Evolutionary conservation across 805 yeast genomes (phyloP).

Genomic region (Candida argentea): DNA sequence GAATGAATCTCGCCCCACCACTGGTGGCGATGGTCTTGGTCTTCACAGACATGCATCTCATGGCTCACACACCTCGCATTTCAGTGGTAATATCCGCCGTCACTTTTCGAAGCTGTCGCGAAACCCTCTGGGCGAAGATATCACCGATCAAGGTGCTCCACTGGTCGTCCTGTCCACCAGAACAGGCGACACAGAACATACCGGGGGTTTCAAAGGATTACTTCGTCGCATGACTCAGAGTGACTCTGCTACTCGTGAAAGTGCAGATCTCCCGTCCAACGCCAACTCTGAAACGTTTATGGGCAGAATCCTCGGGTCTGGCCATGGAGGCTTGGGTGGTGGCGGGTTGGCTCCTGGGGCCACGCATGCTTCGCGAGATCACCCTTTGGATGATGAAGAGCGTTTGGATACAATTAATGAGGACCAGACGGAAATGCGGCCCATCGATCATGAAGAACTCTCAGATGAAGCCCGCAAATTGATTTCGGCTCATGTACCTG

Average conservation of each 20-base stretch:
- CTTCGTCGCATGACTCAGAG: conserved; percentile 26
- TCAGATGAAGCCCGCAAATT: conserved; percentile 46
- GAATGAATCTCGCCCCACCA: too few species aligned
- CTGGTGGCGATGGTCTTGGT: too few species aligned
- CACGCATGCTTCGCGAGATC: conserved; percentile 8
- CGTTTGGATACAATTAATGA: conserved; percentile 9
- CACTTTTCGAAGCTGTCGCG: too few species aligned
- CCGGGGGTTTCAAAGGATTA: conserved; percentile 16
- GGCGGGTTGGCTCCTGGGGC: conserved; percentile 37
- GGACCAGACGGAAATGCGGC: conserved; percentile 35
- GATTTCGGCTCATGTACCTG: conserved; percentile 38
- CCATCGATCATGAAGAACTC: conserved; percentile 31
- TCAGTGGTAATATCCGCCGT: too few species aligned
- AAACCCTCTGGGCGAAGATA: not conserved
- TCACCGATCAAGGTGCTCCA: conserved; percentile 5
- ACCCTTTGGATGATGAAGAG: conserved; percentile 13
- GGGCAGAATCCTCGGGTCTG: conserved; percentile 23
- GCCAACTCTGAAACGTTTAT: conserved; percentile 28
- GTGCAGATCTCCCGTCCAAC: conserved; percentile 9
- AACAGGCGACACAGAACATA: conserved; percentile 3
- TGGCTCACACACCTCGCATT: not conserved
- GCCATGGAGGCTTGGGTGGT: conserved; percentile 20
- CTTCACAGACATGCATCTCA: too few species aligned
- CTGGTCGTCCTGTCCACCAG: conserved; percentile 2
- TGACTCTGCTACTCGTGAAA: conserved; percentile 18